Conservation (phyloP, 495 filamentous ascomycete species). For the Aspergillus egyptiacus region DNA sequence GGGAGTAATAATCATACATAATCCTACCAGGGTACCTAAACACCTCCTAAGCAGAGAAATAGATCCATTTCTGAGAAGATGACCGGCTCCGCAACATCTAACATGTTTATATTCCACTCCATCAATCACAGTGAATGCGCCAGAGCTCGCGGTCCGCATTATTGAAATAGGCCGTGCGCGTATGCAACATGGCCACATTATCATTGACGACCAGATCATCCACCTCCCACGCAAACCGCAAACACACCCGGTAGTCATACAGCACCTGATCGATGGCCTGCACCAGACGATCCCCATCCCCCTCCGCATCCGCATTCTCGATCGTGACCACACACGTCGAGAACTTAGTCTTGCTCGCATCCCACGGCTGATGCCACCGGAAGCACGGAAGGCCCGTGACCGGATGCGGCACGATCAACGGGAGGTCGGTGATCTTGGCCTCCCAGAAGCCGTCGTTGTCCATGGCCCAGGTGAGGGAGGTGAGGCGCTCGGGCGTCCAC, state of each 20-base stretch:
- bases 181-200: conserved; percentile 48
- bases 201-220: conserved; percentile 53
- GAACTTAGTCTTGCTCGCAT: conserved; percentile 42
- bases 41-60: no score
- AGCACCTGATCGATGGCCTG: conserved; percentile 33
- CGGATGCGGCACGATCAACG: conserved; percentile 46
- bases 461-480: conserved; percentile 33
- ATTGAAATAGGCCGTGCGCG: conserved; percentile 40
- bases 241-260: conserved; percentile 46
- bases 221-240: conserved; percentile 44
- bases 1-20: no score
- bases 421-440: conserved; percentile 34
- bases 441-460: conserved; percentile 16
- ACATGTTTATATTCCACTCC: no score
- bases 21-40: no score
- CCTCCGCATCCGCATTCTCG: conserved; percentile 33
- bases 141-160: conserved; percentile 44
- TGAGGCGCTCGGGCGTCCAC: conserved; percentile 33
- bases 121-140: conserved; percentile 42
- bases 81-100: no score
- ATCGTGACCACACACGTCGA: conserved; percentile 41
- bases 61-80: no score
- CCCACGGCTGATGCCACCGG: conserved; percentile 53
- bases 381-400: conserved; percentile 38
- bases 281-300: conserved; percentile 17